These are phyloP conservation scores for Aspergillus carbonarius DNA, from an alignment of 2,329 filamentous ascomycete genomes.

Conservation along the genomic window DNA sequence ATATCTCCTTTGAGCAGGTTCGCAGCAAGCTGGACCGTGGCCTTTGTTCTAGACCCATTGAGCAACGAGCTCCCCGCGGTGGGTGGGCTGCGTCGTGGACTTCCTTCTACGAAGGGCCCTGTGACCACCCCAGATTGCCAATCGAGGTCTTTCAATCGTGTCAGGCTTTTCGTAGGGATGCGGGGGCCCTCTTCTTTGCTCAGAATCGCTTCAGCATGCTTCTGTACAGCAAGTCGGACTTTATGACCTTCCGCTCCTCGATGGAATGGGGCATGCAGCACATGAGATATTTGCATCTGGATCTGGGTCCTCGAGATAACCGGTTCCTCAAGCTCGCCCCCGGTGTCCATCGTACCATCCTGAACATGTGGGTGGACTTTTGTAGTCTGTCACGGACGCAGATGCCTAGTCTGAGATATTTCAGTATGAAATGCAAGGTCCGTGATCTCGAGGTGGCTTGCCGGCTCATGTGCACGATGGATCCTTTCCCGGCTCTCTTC, in stretches of 20 bases:
- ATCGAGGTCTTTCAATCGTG: conserved; percentile 16
- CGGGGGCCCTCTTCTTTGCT: conserved; percentile 17
- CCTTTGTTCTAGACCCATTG: not conserved
- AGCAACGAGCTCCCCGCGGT: conserved; percentile 6
- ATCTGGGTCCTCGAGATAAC: conserved; percentile 19
- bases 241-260: conserved; percentile 10
- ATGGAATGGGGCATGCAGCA: conserved; percentile 15
- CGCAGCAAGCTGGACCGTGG: conserved; percentile 4
- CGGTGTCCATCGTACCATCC: conserved; percentile 14
- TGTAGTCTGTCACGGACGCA: conserved; percentile 11
- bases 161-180: conserved; percentile 16
- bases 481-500: conserved; percentile 22
- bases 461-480: conserved; percentile 16
- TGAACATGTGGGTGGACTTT: conserved; percentile 22
- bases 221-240: conserved; percentile 17
- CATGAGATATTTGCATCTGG: conserved; percentile 21
- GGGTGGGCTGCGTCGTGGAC: conserved; percentile 6
- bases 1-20: conserved; percentile 14
- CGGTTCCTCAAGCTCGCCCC: conserved; percentile 18
- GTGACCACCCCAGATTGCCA: conserved; percentile 22
- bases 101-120: conserved; percentile 10
- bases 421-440: conserved; percentile 26
- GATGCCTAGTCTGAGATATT: conserved; percentile 20
- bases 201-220: conserved; percentile 18
- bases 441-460: conserved; percentile 18